These are phyloP conservation scores for Arthrobotrys conoides DNA, from an alignment of 2,329 filamentous ascomycete genomes.

Conservation along the genomic window DNA sequence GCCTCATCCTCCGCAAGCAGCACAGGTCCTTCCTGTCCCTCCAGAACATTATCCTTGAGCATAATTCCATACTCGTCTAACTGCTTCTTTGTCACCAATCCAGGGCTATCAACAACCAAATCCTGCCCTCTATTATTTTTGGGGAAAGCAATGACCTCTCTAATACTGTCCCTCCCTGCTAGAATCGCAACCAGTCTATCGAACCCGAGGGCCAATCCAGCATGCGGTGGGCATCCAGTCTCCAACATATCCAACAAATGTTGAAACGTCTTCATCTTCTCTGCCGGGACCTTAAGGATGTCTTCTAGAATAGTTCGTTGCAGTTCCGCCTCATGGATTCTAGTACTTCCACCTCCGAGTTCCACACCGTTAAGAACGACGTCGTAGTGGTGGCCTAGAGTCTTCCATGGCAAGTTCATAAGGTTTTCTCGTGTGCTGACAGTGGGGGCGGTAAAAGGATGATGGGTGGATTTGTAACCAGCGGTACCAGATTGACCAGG, in stretches of 20 bases:
- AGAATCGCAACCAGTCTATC: slow-evolving; percentile 87
- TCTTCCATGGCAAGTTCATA: slow-evolving; percentile 78
- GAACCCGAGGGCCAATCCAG: slow-evolving; percentile 92
- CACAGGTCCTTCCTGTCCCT: neutral
- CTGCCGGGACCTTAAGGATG: slow-evolving; percentile 73
- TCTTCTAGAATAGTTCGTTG: slow-evolving; percentile 89
- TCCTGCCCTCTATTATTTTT: slow-evolving; percentile 94
- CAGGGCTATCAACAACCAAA: slow-evolving; percentile 83
- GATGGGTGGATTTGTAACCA: slow-evolving; percentile 88
- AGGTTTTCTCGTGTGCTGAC: slow-evolving; percentile 82
- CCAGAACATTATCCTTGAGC: neutral
- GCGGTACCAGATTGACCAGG: slow-evolving; percentile 86
- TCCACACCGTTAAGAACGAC: slow-evolving; percentile 96
- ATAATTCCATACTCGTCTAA: slow-evolving; percentile 74
- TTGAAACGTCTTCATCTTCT: slow-evolving; percentile 82
- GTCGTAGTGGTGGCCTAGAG: slow-evolving; percentile 91
- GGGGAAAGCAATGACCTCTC: slow-evolving; percentile 96
- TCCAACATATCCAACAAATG: slow-evolving; percentile 86
- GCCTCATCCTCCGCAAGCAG: neutral
- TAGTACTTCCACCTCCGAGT: slow-evolving; percentile 89
- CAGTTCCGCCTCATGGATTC: slow-evolving; percentile 86
- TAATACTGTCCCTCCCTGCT: slow-evolving; percentile 80
- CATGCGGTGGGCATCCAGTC: slow-evolving; percentile 92
- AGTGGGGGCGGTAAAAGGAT: slow-evolving; percentile 93
- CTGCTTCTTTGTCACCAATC: slow-evolving; percentile 75